Evolutionary conservation across 2,329 filamentous ascomycete genomes (phyloP), one percentile per base, ranked within the genome.

Genomic region (Parasarocladium wereldwijsianum): DNA sequence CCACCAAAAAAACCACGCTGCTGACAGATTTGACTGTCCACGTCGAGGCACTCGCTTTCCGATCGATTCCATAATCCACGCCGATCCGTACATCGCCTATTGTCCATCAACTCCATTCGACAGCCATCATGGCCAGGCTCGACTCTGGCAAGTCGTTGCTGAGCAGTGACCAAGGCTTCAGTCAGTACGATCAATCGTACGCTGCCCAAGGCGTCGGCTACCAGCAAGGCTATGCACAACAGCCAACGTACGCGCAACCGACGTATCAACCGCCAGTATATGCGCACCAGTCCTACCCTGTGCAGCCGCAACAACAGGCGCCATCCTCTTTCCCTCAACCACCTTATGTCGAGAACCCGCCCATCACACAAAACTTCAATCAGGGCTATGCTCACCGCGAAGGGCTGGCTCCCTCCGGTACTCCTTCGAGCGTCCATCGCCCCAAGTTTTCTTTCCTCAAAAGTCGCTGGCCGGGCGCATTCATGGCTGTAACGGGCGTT

Each of bases 391-490:
- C 53, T 14, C 46, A 50, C 29, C 50, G 54, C 27, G 49, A 57
- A 39, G 55, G 50, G 24, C 33, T 55, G 21, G 41, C 46, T 9
- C 39, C 50, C 17, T 52, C 54, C 12, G 41, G 42, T 18, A 44
- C 47, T 9, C 40, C 51, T 11, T 36, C 39, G 24, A 50, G 49
- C 34, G 46, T 51, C 18, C 41, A 46, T 24, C 42, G 41, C 23
- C 43, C 43, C 35, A 46, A 38, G 33, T 35, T 35, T 14, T 87
- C 85, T 49, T 72, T 80, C 43, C 77, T 92, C 43, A 81, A 75
- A 49, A 80, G 81, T 34, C 71, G 67, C 46, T 98, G 90, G 87
- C 85, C 86, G 11, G 87, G 84, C 64, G 62, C 73, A 37, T 96
- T 96, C 50, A 72, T 92, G 55, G 52, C 73, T 38, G 66, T 80